Evolutionary conservation across 495 filamentous ascomycete species (phyloP), one percentile per base, ranked within the genome.

Genomic region (Cairneyella variabilis): DNA sequence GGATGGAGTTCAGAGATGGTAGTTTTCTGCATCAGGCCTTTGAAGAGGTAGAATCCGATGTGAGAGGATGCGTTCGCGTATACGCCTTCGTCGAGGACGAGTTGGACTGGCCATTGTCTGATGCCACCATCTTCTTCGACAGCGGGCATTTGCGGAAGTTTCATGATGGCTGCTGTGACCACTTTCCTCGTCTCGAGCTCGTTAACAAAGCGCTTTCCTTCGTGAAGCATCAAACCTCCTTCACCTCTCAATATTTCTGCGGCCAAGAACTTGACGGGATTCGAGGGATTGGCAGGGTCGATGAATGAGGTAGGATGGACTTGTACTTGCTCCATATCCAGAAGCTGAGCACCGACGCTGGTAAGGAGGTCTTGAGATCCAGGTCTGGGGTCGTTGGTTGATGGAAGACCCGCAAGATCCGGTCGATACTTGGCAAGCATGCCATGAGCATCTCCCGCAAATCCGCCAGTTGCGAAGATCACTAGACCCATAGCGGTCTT

Each of bases 261-360:
- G 0, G 81, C 79, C n/a, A 83, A 70, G 57, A 84, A 78, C 63
- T 83, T 83, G 27, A 79, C 65, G 28, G 61, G 53, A 6, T 62
- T 54, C 1, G 27, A 11, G 3, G 68, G 61, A 37, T 62, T 57
- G 8, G 61, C 79, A 18, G 86, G 83, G 64, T 90, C 86, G 3
- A 90, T 75, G 42, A 91, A 82, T 45, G 85, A 84, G 2, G 87
- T 90, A 3, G 87, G 87, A 61, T 83, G 78, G 18, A 82, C 70
- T 62, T 82, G 78, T 11, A 82, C 76, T 48, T 65, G 64, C 2
- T 78, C 75, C 79, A 84, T 83, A 51, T 84, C 81, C 10, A 82
- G 64, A 22, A 82, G 62, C 21, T 60, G 58, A 3, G 78, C 81
- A 0, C 76, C 79, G 1, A 76, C 54, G 5, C 53, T 62, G 1